phyloP scores from a whole-genome alignment of 352 stramenopile species.

The Pythium insidiosum region DNA sequence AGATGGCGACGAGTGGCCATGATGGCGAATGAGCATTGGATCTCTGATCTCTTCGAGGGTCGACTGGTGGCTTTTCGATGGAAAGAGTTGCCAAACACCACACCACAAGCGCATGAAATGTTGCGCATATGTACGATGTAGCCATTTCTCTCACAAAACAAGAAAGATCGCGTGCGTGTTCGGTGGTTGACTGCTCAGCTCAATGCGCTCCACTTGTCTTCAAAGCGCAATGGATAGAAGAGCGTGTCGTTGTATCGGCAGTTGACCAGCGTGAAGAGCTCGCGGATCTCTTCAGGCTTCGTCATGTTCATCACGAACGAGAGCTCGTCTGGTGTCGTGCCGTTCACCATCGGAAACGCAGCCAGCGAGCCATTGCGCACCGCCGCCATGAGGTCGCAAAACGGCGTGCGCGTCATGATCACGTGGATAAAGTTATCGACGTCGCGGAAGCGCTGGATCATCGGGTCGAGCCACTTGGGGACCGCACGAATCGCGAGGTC shows the following conservation, averaged over 20 bases:
- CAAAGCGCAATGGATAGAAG: background rate
- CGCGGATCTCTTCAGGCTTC: background rate
- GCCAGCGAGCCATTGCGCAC: background rate
- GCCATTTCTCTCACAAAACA: too few relatives aligned
- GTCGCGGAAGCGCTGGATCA: background rate
- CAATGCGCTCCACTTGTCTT: background rate
- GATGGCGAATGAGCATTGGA: too few relatives aligned
- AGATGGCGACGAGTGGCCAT: too few relatives aligned
- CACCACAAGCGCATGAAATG: too few relatives aligned
- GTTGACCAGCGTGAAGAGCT: background rate
- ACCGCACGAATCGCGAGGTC: background rate
- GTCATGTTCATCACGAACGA: background rate
- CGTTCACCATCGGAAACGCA: background rate
- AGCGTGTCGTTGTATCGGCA: background rate
- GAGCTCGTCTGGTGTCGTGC: background rate
- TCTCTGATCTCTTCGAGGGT: too few relatives aligned
- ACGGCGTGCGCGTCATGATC: too few relatives aligned
- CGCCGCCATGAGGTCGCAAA: background rate
- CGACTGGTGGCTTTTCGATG: too few relatives aligned
- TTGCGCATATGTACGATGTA: too few relatives aligned
- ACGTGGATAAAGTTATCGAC: background rate
- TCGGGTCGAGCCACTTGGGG: constrained; percentile 1
- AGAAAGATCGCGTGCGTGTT: too few relatives aligned
- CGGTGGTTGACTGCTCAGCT: too few relatives aligned
- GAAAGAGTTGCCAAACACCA: too few relatives aligned